Conservation (phyloP, 129 eudicot species). For the Artemisia argyi region DNA sequence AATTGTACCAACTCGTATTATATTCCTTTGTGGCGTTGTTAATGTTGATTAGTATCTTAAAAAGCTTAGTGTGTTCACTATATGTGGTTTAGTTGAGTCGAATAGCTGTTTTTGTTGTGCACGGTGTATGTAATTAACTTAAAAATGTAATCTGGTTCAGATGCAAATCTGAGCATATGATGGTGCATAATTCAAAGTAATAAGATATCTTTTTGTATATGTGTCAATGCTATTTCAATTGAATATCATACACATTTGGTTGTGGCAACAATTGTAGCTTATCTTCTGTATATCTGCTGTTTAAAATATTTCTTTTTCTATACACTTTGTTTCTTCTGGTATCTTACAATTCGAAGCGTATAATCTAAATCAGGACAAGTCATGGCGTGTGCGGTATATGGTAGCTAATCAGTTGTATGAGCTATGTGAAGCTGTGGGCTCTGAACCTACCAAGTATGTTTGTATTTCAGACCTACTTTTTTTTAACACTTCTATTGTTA, state of each 20-base stretch:
- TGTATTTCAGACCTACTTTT: background rate
- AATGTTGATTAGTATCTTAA: background rate
- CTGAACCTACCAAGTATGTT: conserved; percentile 86
- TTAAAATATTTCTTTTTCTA: background rate
- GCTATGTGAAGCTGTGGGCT: conserved; percentile 96
- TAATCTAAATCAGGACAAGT: conserved; percentile 72
- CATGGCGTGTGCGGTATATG: conserved; percentile 98
- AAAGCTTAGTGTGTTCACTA: background rate
- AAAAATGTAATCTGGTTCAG: no score
- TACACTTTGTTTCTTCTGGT: no score
- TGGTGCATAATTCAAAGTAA: no score
- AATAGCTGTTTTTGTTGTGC: no score
- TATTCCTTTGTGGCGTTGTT: background rate
- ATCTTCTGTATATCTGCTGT: background rate
- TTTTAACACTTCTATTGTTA: conserved; percentile 1
- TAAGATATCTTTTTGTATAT: no score
- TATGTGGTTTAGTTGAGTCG: no score
- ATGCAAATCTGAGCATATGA: no score
- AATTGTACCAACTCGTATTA: background rate
- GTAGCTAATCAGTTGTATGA: conserved; percentile 97
- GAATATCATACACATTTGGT: no score
- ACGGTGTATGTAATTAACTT: no score
- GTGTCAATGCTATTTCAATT: no score
- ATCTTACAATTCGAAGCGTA: conserved; percentile 11
- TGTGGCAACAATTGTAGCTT: background rate